Percentiles rank a stretch among this genome's conserved stretches.
phyloP scores from a whole-genome alignment of 83 land plant species.

The Picea abies region DNA sequence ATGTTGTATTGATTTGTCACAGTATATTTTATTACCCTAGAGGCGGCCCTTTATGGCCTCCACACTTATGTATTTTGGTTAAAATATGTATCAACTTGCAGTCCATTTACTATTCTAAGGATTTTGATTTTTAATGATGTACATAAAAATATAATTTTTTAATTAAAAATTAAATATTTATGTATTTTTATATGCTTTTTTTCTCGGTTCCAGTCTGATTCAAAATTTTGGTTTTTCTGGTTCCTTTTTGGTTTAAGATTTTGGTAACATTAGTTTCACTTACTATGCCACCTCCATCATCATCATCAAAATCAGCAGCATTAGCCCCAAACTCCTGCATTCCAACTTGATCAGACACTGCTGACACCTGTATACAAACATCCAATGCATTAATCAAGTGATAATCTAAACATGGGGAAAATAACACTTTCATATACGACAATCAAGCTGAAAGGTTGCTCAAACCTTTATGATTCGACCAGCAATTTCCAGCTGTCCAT shows the following conservation, averaged over 20 bases:
- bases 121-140: too few species aligned
- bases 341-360: conserved; percentile 89
- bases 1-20: too few species aligned
- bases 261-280: conserved; percentile 19
- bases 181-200: conserved; percentile 33
- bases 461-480: conserved; percentile 92
- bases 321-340: conserved; percentile 75
- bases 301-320: conserved; percentile 95
- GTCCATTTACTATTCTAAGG: too few species aligned
- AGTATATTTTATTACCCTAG: too few species aligned
- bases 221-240: not conserved
- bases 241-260: not conserved
- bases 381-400: not conserved
- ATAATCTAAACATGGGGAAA: not conserved
- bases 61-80: too few species aligned
- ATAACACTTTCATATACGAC: not conserved
- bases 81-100: too few species aligned
- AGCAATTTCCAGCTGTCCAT: conserved; percentile 92
- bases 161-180: conserved; percentile 24
- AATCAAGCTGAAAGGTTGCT: not conserved
- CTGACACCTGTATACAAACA: conserved; percentile 69
- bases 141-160: conserved; percentile 15
- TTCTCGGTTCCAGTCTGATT: conserved; percentile 25
- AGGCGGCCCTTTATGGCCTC: too few species aligned
- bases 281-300: conserved; percentile 99